Base-by-base conservation (phyloP, 2,329 filamentous ascomycete genomes). In the Truncatella angustata region DNA sequence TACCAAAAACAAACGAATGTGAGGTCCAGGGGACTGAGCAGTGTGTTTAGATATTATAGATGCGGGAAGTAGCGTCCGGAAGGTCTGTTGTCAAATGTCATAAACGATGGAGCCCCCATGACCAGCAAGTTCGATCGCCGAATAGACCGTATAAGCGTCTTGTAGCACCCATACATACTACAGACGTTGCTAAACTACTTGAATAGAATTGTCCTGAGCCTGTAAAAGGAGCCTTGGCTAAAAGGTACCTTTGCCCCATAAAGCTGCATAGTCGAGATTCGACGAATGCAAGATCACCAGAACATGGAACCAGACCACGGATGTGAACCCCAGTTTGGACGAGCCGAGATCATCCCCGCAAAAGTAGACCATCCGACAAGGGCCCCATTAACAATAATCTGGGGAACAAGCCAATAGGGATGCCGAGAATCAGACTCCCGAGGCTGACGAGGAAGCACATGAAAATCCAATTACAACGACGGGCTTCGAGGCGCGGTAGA, bases 261-360 rank as follows among this genome's bases (percentile, higher is more conserved):
- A 12, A 16, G 37, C 32, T 50, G 36, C 47, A 42, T 40, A 42
- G 35, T 50, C 47, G 47, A 32, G 16, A 50, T 50, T 50, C 47
- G 47, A 36, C 36, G 20, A 30, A n/a, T 20, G 18, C 18, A 50
- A 42, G n/a, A 11, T 42, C 18, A 21, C 28, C 18, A 24, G 36
- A 32, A 20, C 18, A 34, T 10, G 20, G 45, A 49, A 34, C 26
- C 32, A 34, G 21, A 9, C 20, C 18, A 10, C 45, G 47, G 47
- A 42, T 42, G 47, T 42, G 24, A 16, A 40, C 14, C 47, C 47
- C 21, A n/a, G 60, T 77, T 72, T 35, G 62, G 60, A 64, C 72
- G 68, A 23, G 62, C 58, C 40, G 37, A 45, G 47, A 24, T 30
- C 24, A 51, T 44, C 49, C 49, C 49, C 49, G 49, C 49, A 51